Evolutionary conservation across 768 basidiomycete species (phyloP).

Genomic region (Pisolithus sp.): DNA sequence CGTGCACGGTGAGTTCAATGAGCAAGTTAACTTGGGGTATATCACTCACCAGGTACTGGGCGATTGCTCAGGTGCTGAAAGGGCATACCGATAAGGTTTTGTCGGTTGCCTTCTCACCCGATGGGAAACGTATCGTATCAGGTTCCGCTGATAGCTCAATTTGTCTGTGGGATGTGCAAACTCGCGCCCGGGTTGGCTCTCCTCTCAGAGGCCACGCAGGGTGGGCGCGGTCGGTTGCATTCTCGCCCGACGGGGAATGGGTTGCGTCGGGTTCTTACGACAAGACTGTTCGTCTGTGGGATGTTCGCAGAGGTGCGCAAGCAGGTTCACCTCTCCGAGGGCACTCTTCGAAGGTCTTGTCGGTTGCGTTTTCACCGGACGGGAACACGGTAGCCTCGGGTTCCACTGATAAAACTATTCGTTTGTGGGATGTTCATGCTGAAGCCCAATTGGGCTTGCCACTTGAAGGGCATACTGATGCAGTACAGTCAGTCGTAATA

Average conservation of each 20-base stretch:
- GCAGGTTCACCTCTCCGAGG: background rate
- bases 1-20: too few species aligned
- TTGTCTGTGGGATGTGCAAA: background rate
- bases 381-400: conserved; percentile 14
- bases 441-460: background rate
- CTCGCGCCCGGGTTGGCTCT: background rate
- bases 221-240: background rate
- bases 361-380: conserved; percentile 5
- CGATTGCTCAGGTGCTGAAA: background rate
- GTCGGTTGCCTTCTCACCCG: background rate
- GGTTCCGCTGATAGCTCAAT: conserved; percentile 1
- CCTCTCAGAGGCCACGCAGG: background rate
- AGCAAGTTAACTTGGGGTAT: too few species aligned
- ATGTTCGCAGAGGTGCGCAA: background rate
- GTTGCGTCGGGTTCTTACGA: background rate
- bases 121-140: background rate
- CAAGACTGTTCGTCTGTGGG: background rate
- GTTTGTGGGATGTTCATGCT: background rate
- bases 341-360: background rate
- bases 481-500: background rate
- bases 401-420: conserved; percentile 14
- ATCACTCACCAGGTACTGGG: background rate
- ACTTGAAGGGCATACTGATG: background rate
- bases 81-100: background rate
- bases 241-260: conserved; percentile 1